Evolutionary conservation across 257 asterid genomes (phyloP).

Genomic region (Cordia subcordata): DNA sequence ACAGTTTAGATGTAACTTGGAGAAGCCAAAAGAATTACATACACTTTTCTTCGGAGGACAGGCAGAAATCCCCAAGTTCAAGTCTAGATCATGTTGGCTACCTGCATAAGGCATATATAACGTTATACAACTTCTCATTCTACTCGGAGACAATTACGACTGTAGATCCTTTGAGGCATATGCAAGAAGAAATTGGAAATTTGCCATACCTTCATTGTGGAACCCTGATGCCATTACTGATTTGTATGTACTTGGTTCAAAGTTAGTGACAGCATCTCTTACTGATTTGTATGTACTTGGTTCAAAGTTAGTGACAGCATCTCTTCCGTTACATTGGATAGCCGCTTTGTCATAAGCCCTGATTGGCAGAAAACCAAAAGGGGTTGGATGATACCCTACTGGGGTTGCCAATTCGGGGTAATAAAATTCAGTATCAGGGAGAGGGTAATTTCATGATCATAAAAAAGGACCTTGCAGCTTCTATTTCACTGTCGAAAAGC

Average conservation of each 20-base stretch:
- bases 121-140: background rate
- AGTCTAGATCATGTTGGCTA: conserved; percentile 46
- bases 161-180: background rate
- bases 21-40: conserved; percentile 10
- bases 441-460: conserved; percentile 28
- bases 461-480: conserved; percentile 44
- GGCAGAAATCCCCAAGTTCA: conserved; percentile 64
- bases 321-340: conserved; percentile 54
- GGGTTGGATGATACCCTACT: conserved; percentile 26
- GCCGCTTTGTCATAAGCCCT: conserved; percentile 89
- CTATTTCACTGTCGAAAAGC: conserved; percentile 43
- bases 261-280: conserved; percentile 75
- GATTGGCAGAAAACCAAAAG: conserved; percentile 25
- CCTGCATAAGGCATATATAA: conserved; percentile 21
- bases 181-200: background rate
- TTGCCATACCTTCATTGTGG: conserved; percentile 28
- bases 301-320: conserved; percentile 65
- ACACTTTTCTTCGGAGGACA: conserved; percentile 39
- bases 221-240: conserved; percentile 24
- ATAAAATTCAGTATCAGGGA: conserved; percentile 21
- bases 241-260: conserved; percentile 50
- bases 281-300: conserved; percentile 44
- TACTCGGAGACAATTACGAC: background rate
- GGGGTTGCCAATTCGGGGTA: conserved; percentile 21
- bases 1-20: background rate